Base-by-base conservation (phyloP, 169 alveolate species). In the Plasmodium berghei region DNA sequence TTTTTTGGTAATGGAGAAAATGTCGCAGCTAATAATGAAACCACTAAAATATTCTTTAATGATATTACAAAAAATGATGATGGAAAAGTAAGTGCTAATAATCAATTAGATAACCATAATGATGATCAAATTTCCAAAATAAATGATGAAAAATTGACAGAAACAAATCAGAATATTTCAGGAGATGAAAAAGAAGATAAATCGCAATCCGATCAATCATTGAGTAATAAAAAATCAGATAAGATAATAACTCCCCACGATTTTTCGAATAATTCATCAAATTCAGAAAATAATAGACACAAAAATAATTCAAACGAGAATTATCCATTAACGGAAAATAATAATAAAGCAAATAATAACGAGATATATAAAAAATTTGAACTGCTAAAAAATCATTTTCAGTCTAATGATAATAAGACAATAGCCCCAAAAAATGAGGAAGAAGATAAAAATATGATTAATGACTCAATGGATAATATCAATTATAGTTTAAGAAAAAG, bases 161-260 rank as follows among this genome's bases (percentile, higher is more conserved):
- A 26, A 59, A 40, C 4, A 24, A 61, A 34, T 14, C 20, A 52
- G 34, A 52, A 46, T 10, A n/a, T 26, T 63, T 63, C 45, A 55
- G 59, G 14, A 64, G 49, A 16, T 9, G 56, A 34, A 8, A 10
- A 4, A 72, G 20, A 28, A 52, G 26, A 52, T 14, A 20, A 62
- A 10, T 2, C 72, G 54, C 0, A 16, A 46, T 46, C 14, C 10
- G 40, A 55, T 5, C 34, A 64, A 26, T 18, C 49, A 34, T 18
- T 14, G 55, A 46, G 56, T 16, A 80, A 48, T 24, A 20, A n/a
- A 40, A 71, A 49, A 34, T 26, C 16, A 28, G 83, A 80, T 40
- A 80, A 80, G 45, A n/a, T 64, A 45, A 46, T 80, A 80, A 64
- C 55, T 12, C 66, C 40, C 52, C 90, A 80, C 59, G 90, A 64